These are phyloP conservation scores for Ascoidea tarda DNA, from an alignment of 805 yeast species.

Conservation along the genomic window DNA sequence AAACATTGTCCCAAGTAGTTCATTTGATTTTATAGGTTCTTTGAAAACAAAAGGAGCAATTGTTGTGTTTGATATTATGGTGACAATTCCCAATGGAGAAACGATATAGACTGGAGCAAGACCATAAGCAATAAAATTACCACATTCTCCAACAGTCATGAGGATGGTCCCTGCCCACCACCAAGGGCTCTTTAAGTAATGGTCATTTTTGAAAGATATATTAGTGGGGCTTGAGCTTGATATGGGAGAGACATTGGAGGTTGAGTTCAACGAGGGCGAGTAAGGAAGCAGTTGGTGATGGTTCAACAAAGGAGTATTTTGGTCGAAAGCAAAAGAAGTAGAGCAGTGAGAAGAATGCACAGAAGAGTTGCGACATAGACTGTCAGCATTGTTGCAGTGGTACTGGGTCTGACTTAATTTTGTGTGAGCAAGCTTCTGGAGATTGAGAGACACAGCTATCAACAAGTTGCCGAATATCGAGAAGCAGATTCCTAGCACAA, in stretches of 20 bases:
- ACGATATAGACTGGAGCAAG: slow-evolving; percentile 32
- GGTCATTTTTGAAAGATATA: neutral
- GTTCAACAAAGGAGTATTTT: neutral
- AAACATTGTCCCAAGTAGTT: slow-evolving; percentile 24
- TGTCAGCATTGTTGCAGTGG: neutral
- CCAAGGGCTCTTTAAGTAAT: slow-evolving; percentile 11
- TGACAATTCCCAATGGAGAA: slow-evolving; percentile 35
- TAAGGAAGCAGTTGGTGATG: neutral
- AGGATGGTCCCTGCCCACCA: slow-evolving; percentile 30
- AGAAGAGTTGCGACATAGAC: neutral
- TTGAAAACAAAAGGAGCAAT: slow-evolving; percentile 33
- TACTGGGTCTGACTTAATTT: slow-evolving; percentile 4
- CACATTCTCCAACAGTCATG: slow-evolving; percentile 30
- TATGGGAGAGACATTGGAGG: slow-evolving; percentile 1
- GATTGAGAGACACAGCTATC: slow-evolving; percentile 23
- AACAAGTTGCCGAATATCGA: slow-evolving; percentile 24
- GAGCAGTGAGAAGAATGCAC: slow-evolving; percentile 5
- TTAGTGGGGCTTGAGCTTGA: neutral
- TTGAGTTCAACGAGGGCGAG: neutral
- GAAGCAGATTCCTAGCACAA: slow-evolving; percentile 17
- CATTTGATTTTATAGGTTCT: slow-evolving; percentile 20
- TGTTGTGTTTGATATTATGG: slow-evolving; percentile 30
- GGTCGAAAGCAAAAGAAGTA: neutral
- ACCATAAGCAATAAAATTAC: slow-evolving; percentile 35
- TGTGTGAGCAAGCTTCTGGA: slow-evolving; percentile 25